phyloP scores from a whole-genome alignment of 805 yeast species.

The Grigorovia transvaalensis region DNA sequence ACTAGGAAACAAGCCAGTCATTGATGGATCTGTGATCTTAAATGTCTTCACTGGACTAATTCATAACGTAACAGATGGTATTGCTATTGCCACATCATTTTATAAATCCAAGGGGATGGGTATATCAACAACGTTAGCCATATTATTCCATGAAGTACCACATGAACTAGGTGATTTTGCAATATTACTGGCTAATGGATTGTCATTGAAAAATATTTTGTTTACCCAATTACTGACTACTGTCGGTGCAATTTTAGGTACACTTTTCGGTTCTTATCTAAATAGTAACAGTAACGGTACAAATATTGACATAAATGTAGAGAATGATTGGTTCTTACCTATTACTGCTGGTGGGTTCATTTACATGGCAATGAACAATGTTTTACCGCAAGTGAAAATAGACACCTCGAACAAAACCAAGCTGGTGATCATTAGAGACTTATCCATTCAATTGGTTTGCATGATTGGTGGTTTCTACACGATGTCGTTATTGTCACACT shows the following conservation, averaged over 20 bases:
- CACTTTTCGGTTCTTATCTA: constrained; percentile 50
- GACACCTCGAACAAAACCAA: neutral
- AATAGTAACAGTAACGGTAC: constrained; percentile 20
- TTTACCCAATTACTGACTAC: constrained; percentile 59
- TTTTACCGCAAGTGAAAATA: constrained; percentile 51
- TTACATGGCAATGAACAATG: constrained; percentile 63
- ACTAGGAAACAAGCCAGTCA: constrained; percentile 11
- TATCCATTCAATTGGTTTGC: neutral
- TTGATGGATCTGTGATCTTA: constrained; percentile 46
- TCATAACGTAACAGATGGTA: constrained; percentile 70
- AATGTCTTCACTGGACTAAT: constrained; percentile 61
- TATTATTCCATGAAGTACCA: constrained; percentile 69
- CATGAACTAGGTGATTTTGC: constrained; percentile 80
- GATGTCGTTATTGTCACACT: neutral
- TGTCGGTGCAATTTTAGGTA: constrained; percentile 54
- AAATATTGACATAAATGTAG: neutral
- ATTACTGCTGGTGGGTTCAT: constrained; percentile 70
- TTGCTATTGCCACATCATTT: constrained; percentile 65
- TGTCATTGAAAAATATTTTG: constrained; percentile 55
- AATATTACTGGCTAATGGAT: constrained; percentile 51
- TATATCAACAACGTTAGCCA: constrained; percentile 58
- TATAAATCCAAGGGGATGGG: constrained; percentile 51
- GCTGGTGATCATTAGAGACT: neutral
- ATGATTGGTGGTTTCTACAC: neutral
- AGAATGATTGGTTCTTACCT: constrained; percentile 45